Evolutionary conservation across 768 basidiomycete genomes (phyloP), one percentile per base, ranked within the genome.

Genomic region (Calocybe indica): DNA sequence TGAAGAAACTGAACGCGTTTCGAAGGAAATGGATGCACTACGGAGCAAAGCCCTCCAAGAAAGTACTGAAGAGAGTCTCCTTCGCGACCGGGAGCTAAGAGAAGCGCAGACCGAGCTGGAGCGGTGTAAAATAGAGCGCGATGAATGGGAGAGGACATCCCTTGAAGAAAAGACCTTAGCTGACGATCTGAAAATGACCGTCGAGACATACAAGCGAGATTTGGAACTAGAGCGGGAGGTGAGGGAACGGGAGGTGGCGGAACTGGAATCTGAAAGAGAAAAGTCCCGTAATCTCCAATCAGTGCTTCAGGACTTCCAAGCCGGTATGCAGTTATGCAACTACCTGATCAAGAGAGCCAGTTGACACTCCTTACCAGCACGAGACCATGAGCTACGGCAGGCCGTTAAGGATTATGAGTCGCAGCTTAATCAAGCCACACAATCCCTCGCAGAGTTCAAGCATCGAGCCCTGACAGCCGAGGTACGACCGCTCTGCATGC

Each of bases 281-380:
- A 88, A 85, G 57, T 79, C 83, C 4, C 71, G 66, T 6, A 98
- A 98, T 66, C 63, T 99, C 49, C 90, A 97, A 62, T 85, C 87
- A 3, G 96, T 99, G 3, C 68, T 99, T 57, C 85, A 91, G 59
- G 96, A 98, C 66, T 99, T 98, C 68, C 92, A 98, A 68, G 74
- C 83, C 45, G 86, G 95, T 94, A 56, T 49, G 86, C 69, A 3
- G n/a, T 40, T 28, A 30, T 30, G 33, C 47, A 9, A 15, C 34
- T 32, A 32, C 13, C 10, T 42, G 32, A 13, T 39, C 46, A 46
- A 33, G 8, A 37, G 28, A 14, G 6, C 33, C 33, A 38, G 50
- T 46, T 55, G 40, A 54, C 47, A 32, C 44, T 45, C 49, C 37
- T 13, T 22, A 42, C 13, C 59, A 96, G 93, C 85, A 1, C 96